Percentiles rank a stretch among this genome's conserved stretches.
phyloP scores from a whole-genome alignment of 208 protist genomes.

The Kentomonas sorsogonicus region DNA sequence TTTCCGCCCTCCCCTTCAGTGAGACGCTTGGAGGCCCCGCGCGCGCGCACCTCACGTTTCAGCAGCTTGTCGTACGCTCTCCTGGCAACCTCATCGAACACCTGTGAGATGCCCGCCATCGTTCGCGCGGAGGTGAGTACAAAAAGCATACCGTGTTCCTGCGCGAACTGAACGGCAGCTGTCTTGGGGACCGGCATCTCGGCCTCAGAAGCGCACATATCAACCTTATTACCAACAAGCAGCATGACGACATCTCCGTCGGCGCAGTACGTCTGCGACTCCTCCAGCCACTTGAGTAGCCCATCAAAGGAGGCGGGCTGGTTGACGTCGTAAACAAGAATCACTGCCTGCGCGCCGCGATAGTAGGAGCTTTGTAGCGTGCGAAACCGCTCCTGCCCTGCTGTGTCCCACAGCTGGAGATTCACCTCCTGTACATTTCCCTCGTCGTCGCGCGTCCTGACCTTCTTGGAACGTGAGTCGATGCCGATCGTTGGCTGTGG shows the following conservation, averaged over 20 bases:
- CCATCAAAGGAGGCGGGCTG: conserved; percentile 64
- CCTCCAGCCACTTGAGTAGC: conserved; percentile 70
- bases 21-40: too few species aligned
- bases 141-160: conserved; percentile 74
- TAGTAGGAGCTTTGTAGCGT: conserved; percentile 82
- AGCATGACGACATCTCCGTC: conserved; percentile 52
- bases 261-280: conserved; percentile 53
- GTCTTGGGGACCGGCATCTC: conserved; percentile 43
- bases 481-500: conserved; percentile 72
- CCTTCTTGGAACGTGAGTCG: conserved; percentile 82
- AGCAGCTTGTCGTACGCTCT: conserved; percentile 52
- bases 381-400: conserved; percentile 82
- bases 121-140: conserved; percentile 82
- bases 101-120: conserved; percentile 52
- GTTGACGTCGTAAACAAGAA: conserved; percentile 89
- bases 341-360: conserved; percentile 69
- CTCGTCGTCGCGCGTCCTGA: conserved; percentile 50
- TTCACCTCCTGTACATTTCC: conserved; percentile 61
- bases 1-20: too few species aligned
- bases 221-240: conserved; percentile 85
- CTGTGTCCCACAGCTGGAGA: conserved; percentile 88
- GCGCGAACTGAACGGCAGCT: conserved; percentile 56
- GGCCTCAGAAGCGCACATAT: conserved; percentile 32
- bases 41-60: too few species aligned
- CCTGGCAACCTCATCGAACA: conserved; percentile 76